Base-by-base conservation (phyloP, 805 yeast genomes). In the Vanderwaltozyma tropicalis region DNA sequence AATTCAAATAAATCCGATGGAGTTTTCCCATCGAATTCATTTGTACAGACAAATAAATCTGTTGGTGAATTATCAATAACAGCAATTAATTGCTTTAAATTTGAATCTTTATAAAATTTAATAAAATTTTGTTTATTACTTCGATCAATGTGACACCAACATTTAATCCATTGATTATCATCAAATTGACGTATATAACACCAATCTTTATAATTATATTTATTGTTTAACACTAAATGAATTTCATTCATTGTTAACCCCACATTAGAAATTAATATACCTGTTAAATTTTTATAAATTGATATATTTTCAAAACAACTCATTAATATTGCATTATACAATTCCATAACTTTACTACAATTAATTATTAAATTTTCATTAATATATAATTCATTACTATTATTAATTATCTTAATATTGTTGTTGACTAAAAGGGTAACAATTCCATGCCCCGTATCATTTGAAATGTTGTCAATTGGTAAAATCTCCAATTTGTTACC, bases 131-230 rank as follows among this genome's bases (percentile, higher is more conserved):
- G 57, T 31, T 48, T 53, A 20, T 36, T 39, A 29, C 35, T 45
- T 26, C 48, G 50, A 33, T 55, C 58, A 18, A 58, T 53, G 30
- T 55, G 59, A 34, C 59, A 54, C 61, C 61, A 58, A 12, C 54
- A 46, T 43, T 53, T 58, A 7, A 52, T 49, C 59, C 60, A 58
- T 21, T 55, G 55, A 35, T 49, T 14, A 12, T 25, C 26, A 10
- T 24, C 16, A 6, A 11, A 10, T 8, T 52, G 31, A 29, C 53
- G 49, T 13, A 58, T 46, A 39, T 54, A 56, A 38, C 63, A 58
- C 63, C 63, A 58, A 41, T 58, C 63, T 38, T 57, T 55, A 39
- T 49, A 58, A 39, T 48, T 54, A 28, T 41, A 53, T 24, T 49
- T 46, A 10, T 57, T 49, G 35, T 50, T 46, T 28, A 58, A 35